Evolutionary conservation across 2,329 filamentous ascomycete genomes (phyloP).

Genomic region (Colletotrichum paranaense): DNA sequence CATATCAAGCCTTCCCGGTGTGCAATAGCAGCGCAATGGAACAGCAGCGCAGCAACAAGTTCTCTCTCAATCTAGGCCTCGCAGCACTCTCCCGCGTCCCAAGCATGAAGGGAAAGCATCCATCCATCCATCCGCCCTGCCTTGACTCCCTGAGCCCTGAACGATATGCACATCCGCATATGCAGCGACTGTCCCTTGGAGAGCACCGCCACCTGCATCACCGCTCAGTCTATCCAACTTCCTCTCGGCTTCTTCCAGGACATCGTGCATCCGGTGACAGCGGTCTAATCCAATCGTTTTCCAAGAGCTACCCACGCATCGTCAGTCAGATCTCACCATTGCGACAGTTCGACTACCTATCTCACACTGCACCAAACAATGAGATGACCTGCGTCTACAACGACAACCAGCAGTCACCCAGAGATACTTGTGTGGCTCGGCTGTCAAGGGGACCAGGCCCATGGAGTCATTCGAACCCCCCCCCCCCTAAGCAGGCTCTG

Average conservation of each 20-base stretch:
- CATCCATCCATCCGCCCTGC: not conserved
- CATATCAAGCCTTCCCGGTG: not conserved
- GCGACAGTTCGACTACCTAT: not conserved
- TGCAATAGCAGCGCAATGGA: not conserved
- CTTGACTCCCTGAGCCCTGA: not conserved
- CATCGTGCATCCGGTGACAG: not conserved
- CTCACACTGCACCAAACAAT: not conserved
- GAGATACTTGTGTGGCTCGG: not conserved
- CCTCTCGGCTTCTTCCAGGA: constrained; percentile 1
- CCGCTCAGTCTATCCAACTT: constrained; percentile 11
- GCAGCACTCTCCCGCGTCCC: not conserved
- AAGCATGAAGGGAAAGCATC: not conserved
- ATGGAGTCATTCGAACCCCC: not conserved
- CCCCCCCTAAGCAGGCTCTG: not conserved
- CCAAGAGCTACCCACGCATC: not conserved
- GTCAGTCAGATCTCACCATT: constrained; percentile 8
- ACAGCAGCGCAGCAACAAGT: too few relatives aligned
- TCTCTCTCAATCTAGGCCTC: not conserved
- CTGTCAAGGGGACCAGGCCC: not conserved
- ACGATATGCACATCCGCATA: constrained; percentile 17
- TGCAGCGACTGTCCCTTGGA: constrained; percentile 5
- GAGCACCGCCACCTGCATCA: constrained; percentile 36
- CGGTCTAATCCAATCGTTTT: not conserved
- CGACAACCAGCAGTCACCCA: not conserved
- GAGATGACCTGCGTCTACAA: not conserved